Evolutionary conservation across 1,284 basidiomycete genomes (phyloP), one percentile per base, ranked within the genome.

Genomic region (Ustilago loliicola): DNA sequence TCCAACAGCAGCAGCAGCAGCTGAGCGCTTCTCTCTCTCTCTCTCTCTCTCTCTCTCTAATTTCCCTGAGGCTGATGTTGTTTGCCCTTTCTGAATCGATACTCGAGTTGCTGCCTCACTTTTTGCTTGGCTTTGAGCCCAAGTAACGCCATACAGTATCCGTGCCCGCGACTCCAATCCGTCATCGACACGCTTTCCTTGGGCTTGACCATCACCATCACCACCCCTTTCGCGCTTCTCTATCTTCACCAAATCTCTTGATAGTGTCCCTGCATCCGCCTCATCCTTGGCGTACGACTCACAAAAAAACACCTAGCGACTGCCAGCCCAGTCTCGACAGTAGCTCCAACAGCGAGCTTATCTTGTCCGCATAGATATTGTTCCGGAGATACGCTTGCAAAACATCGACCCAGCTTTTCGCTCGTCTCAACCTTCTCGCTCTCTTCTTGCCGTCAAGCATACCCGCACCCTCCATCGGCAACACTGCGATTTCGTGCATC

Each of bases 111-210:
- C 47, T 52, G 30, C 59, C 50, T 38, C 38, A 27, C 11, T 45
- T 45, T 45, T 11, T 15, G 15, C 17, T 40, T 40, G 6, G 13
- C 19, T 17, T 19, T 19, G 27, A 47, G 11, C 6, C 45, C n/a
- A n/a, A n/a, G n/a, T 19, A 42, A 66, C 57, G 57, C 64, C 57
- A 66, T 54, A n/a, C n/a, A n/a, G n/a, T 38, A 50, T 53, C 32
- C 45, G 64, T 58, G 56, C 56, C 30, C 47, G 42, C 38, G 38
- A 59, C 21, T 21, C 15, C 50, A 36, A 19, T 42, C 53, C 59
- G 59, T 32, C 38, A 53, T 42, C 17, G 13, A 27, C 29, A 58
- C 42, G 13, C 55, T 5, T 32, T n/a, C 45, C 42, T 47, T 23
- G 29, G 27, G 5, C 27, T 34, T 48, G 27, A 30, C 17, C 29